Percentiles rank a stretch among this genome's conserved stretches.
These are phyloP conservation scores for Mycosarcoma mackinlayi DNA, from an alignment of 1,284 basidiomycete genomes.

Conservation along the genomic window DNA sequence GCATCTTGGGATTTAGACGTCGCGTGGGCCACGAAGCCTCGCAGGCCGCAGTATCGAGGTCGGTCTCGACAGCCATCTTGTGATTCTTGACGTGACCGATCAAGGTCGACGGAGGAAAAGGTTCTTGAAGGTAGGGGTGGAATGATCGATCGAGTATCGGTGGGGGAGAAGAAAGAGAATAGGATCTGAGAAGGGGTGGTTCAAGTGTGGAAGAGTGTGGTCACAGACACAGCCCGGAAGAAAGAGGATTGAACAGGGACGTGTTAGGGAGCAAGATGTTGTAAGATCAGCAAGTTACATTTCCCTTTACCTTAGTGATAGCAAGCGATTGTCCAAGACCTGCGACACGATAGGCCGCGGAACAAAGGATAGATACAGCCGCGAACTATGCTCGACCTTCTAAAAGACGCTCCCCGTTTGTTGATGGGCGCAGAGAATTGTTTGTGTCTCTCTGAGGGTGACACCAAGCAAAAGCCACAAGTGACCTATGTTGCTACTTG, in stretches of 20 bases:
- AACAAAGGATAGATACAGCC: no score
- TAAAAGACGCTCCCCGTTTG: neutral
- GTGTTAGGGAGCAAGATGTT: no score
- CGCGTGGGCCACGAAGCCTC: conserved; percentile 34
- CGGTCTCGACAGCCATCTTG: conserved; percentile 34
- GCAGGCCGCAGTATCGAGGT: conserved; percentile 31
- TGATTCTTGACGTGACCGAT: neutral
- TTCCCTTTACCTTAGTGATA: no score
- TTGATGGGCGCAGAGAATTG: neutral
- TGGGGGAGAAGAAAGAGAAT: neutral
- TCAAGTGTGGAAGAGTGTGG: no score
- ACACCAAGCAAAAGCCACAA: neutral
- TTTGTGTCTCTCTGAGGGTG: neutral
- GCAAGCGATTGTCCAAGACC: no score
- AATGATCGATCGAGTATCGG: neutral
- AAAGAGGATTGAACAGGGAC: neutral
- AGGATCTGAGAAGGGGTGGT: neutral
- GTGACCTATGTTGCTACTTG: neutral
- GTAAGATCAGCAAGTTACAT: no score
- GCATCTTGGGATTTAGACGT: conserved; percentile 29
- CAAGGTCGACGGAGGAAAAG: neutral
- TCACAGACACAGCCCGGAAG: no score
- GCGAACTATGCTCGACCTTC: neutral
- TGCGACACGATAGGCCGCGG: no score
- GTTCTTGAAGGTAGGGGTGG: neutral